Base-by-base conservation (phyloP, 768 basidiomycete genomes). In the Boletus bicolor region DNA sequence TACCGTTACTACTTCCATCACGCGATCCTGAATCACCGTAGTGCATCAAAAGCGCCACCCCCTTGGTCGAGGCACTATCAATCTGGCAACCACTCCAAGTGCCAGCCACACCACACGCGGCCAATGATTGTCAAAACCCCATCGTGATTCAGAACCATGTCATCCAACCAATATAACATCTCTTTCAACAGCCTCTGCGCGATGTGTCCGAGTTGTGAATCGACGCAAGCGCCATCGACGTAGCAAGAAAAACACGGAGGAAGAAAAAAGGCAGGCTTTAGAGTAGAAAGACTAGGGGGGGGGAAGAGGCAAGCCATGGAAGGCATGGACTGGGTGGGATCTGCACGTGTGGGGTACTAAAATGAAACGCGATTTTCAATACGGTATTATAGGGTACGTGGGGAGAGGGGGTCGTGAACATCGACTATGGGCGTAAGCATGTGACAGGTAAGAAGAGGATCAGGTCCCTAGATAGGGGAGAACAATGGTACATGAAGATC, bases 311-410 rank as follows among this genome's bases (percentile, higher is more conserved):
- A 21, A 47, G 6, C 12, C 12, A 28, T 14, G 11, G 26, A 7
- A 34, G 21, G 8, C 12, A 2, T 19, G n/a, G 19, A 14, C 7
- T 41, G 4, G 35, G 0, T 49, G 3, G 24, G 37, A 51, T 53
- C 44, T 45, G 41, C 44, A 55, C 30, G 26, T 35, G 52, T 21
- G 35, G 47, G 51, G 30, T 50, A 60, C 50, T 63, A 58, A 9
- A 38, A 35, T 32, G 39, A 36, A 47, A 51, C 32, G 39, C 32
- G 26, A 12, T 28, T 35, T 52, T 43, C 28, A 30, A 30, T 53
- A 35, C 41, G 57, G 26, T 44, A 59, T 41, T 44, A 42, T 57
- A 56, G 41, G 53, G 41, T 51, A 42, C 39, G 39, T 48, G 21
- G 21, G 24, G 28, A 58, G 17, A 43, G 56, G 37, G 17, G 15